These are phyloP conservation scores for Pichia eremophila DNA, from an alignment of 805 yeast species.

Conservation along the genomic window DNA sequence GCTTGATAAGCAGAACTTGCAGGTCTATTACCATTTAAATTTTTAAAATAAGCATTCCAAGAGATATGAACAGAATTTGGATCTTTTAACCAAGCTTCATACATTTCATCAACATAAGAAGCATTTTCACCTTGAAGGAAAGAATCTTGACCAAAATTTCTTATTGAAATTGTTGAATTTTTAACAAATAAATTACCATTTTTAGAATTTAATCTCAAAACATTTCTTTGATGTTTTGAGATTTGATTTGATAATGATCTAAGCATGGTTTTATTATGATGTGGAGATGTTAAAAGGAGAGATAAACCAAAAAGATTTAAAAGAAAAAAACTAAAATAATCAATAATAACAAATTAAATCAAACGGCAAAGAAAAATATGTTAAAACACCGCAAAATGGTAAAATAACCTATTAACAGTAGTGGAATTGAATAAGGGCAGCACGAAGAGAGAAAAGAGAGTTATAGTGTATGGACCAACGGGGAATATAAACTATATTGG, in stretches of 20 bases:
- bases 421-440: too few species aligned
- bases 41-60: slow-evolving; percentile 95
- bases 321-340: neutral
- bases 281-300: neutral
- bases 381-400: too few species aligned
- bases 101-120: slow-evolving; percentile 95
- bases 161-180: neutral
- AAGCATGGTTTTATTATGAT: slow-evolving; percentile 17
- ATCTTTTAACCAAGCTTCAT: slow-evolving; percentile 85
- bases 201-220: slow-evolving; percentile 8
- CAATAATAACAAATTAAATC: neutral
- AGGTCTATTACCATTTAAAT: slow-evolving; percentile 61
- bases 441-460: too few species aligned
- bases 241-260: slow-evolving; percentile 20
- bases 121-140: slow-evolving; percentile 82
- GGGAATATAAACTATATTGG: too few species aligned
- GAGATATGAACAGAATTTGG: slow-evolving; percentile 89
- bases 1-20: slow-evolving; percentile 74
- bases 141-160: slow-evolving; percentile 47
- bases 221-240: slow-evolving; percentile 15
- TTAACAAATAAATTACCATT: neutral
- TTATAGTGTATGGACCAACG: too few species aligned
- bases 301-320: neutral
- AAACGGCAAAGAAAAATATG: neutral
- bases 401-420: too few species aligned